These are phyloP conservation scores for Backusella parvicylindrica DNA, from an alignment of 192 early-diverging fungal genomes.

Conservation along the genomic window DNA sequence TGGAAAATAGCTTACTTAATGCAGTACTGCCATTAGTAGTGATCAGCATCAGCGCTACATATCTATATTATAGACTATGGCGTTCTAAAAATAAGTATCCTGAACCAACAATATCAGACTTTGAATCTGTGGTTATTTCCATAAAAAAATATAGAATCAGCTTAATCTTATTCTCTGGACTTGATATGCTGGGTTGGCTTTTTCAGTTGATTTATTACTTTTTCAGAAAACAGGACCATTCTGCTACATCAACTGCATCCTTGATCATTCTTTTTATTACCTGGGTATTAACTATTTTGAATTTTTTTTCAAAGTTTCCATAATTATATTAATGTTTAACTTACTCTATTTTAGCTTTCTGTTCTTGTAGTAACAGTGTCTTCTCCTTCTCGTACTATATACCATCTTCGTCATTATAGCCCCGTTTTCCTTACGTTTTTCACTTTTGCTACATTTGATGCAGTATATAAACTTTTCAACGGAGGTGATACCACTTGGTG, in stretches of 20 bases:
- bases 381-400: background rate
- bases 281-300: background rate
- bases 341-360: background rate
- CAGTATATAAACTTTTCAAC: background rate
- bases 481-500: background rate
- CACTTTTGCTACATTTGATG: background rate
- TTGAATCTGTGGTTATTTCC: background rate
- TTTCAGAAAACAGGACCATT: background rate
- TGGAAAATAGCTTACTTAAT: background rate
- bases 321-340: background rate
- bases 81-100: background rate
- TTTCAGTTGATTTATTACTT: background rate
- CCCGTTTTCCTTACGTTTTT: background rate
- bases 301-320: background rate
- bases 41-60: background rate
- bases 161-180: background rate
- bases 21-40: background rate
- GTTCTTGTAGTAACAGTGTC: background rate
- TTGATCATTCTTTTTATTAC: background rate
- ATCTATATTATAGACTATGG: background rate
- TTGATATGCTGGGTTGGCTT: background rate
- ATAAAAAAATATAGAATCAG: background rate
- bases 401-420: background rate
- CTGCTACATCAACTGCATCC: too few relatives aligned
- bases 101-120: background rate